phyloP scores from a whole-genome alignment of 148 eudicot species.

The Fallopia convolvulus region DNA sequence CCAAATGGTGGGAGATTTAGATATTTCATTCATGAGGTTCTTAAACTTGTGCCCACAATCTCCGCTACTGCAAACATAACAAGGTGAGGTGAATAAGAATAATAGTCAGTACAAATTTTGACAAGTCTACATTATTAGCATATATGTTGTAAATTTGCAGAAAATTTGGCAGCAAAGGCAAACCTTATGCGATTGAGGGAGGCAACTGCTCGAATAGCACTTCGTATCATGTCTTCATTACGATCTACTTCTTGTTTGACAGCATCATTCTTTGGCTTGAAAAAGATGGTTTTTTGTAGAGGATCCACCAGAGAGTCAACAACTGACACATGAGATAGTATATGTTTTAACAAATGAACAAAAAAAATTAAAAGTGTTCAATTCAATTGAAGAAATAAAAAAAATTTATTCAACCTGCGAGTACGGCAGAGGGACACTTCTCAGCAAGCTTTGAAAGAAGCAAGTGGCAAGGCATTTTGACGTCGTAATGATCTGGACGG shows the following conservation, averaged over 20 bases:
- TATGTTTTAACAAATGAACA: too few species aligned
- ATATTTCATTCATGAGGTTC: slow-evolving; percentile 79
- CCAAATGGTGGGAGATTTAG: slow-evolving; percentile 46
- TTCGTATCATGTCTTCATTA: slow-evolving; percentile 95
- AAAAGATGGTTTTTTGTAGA: slow-evolving; percentile 79
- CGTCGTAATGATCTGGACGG: slow-evolving; percentile 95
- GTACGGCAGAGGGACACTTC: slow-evolving; percentile 90
- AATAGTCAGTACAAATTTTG: too few species aligned
- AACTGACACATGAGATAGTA: slow-evolving; percentile 38
- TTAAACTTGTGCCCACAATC: slow-evolving; percentile 83
- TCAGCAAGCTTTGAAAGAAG: slow-evolving; percentile 93
- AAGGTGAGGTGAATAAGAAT: too few species aligned
- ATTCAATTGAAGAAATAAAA: background rate
- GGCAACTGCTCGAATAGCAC: slow-evolving; percentile 88
- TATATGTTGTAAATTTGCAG: too few species aligned
- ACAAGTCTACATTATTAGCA: too few species aligned
- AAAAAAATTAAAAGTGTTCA: too few species aligned
- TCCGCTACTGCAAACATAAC: slow-evolving; percentile 68
- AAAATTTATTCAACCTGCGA: slow-evolving; percentile 47
- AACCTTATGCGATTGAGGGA: slow-evolving; percentile 83
- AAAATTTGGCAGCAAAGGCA: background rate
- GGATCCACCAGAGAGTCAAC: slow-evolving; percentile 97
- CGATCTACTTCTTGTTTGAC: slow-evolving; percentile 99
- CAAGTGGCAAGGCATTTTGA: slow-evolving; percentile 98
- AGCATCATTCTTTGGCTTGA: slow-evolving; percentile 95